phyloP scores from a whole-genome alignment of 331 rosid genomes.

The Malus hybrid region DNA sequence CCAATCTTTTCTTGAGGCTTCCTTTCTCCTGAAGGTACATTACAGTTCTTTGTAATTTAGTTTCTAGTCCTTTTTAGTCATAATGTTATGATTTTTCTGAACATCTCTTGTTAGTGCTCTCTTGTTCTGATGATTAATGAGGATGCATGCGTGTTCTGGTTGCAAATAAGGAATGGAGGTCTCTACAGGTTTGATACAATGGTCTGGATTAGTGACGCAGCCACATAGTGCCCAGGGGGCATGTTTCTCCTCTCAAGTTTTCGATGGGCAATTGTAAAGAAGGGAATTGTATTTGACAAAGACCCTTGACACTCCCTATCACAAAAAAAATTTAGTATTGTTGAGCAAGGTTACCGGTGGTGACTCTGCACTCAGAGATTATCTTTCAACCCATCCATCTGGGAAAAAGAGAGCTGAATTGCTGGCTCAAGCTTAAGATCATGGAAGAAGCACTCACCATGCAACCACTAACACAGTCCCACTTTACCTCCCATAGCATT shows the following conservation, averaged over 20 bases:
- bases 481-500: too few relatives aligned
- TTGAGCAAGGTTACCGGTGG: conserved; percentile 32
- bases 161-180: neutral
- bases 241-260: too few relatives aligned
- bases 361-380: conserved; percentile 38
- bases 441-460: conserved; percentile 68
- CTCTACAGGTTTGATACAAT: neutral
- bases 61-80: neutral
- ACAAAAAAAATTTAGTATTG: too few relatives aligned
- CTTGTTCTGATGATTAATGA: neutral
- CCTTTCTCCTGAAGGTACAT: conserved; percentile 74
- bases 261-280: too few relatives aligned
- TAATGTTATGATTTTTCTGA: neutral
- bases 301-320: too few relatives aligned
- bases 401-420: conserved; percentile 72
- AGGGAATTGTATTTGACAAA: too few relatives aligned
- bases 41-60: neutral
- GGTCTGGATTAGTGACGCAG: neutral
- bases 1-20: conserved; percentile 58
- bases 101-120: neutral
- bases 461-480: neutral
- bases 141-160: neutral
- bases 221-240: too few relatives aligned
- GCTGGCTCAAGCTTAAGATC: conserved; percentile 52
- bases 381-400: conserved; percentile 81